Evolutionary conservation across 2,329 filamentous ascomycete genomes (phyloP).

Genomic region (Colletotrichum spaethianum): DNA sequence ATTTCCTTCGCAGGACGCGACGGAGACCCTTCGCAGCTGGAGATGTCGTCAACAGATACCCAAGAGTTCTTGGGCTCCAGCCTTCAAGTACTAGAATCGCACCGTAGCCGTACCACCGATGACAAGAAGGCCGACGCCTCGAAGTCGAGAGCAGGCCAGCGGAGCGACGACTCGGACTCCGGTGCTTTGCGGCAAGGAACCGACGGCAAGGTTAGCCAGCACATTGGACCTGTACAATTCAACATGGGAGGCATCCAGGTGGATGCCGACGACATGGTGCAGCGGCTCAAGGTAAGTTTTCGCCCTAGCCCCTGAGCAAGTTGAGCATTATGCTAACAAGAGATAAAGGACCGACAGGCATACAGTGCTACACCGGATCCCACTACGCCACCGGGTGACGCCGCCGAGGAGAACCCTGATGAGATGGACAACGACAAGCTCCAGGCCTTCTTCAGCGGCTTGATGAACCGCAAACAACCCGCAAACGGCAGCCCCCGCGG

Average conservation of each 20-base stretch:
- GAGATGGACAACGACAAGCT: conserved; percentile 70
- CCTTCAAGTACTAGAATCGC: conserved; percentile 79
- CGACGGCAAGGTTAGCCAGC: conserved; percentile 74
- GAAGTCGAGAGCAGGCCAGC: conserved; percentile 43
- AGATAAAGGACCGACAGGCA: conserved; percentile 68
- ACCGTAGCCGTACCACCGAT: conserved; percentile 67
- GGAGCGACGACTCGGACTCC: conserved; percentile 45
- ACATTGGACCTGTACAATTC: conserved; percentile 95
- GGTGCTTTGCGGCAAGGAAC: conserved; percentile 49
- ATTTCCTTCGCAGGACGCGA: conserved; percentile 67
- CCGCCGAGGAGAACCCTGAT: conserved; percentile 52
- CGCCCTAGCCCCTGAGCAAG: background rate
- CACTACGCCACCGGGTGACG: conserved; percentile 52
- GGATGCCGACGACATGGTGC: conserved; percentile 93
- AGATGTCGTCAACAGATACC: conserved; percentile 79
- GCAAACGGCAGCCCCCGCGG: conserved; percentile 30
- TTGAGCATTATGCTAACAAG: conserved; percentile 42
- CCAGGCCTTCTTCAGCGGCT: conserved; percentile 71
- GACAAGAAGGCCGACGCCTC: conserved; percentile 47
- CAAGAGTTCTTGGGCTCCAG: conserved; percentile 85
- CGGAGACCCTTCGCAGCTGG: conserved; percentile 62
- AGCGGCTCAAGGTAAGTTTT: conserved; percentile 79
- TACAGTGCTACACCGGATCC: conserved; percentile 63
- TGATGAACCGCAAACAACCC: conserved; percentile 68
- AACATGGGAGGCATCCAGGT: conserved; percentile 99